Conservation (phyloP, 2,329 filamentous ascomycete genomes). For the Simplicillium aogashimaense region DNA sequence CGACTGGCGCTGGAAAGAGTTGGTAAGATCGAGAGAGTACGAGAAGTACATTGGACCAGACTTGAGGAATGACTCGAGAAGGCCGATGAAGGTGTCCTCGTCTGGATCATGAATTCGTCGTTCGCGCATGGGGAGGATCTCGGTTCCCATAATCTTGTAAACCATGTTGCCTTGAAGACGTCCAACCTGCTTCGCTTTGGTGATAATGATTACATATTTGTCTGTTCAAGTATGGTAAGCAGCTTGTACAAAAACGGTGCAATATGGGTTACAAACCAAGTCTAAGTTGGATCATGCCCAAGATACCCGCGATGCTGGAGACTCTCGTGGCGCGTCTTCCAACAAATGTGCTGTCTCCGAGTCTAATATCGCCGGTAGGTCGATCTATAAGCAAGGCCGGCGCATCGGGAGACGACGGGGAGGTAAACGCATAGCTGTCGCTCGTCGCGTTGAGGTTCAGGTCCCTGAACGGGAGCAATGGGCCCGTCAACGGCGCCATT, state of each 20-base stretch:
- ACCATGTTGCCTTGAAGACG: slow-evolving; percentile 92
- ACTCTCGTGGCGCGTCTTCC: slow-evolving; percentile 64
- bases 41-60: slow-evolving; percentile 94
- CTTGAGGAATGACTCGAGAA: slow-evolving; percentile 75
- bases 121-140: slow-evolving; percentile 90
- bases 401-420: slow-evolving; percentile 83
- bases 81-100: slow-evolving; percentile 79
- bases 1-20: slow-evolving; percentile 89
- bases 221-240: slow-evolving; percentile 33
- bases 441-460: slow-evolving; percentile 92
- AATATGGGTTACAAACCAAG: slow-evolving; percentile 52
- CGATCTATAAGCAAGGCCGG: slow-evolving; percentile 83
- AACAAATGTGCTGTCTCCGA: slow-evolving; percentile 70
- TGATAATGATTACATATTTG: slow-evolving; percentile 96
- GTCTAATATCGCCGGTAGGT: slow-evolving; percentile 79
- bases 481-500: slow-evolving; percentile 27
- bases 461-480: slow-evolving; percentile 70
- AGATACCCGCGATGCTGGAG: slow-evolving; percentile 87
- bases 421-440: slow-evolving; percentile 92
- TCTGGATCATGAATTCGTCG: slow-evolving; percentile 84
- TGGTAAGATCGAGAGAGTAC: slow-evolving; percentile 93
- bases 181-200: slow-evolving; percentile 84
- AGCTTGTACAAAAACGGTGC: background rate
- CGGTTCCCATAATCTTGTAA: slow-evolving; percentile 83
- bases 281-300: slow-evolving; percentile 88